phyloP scores from a whole-genome alignment of 1,284 basidiomycete species.

The Veloboletus limbatus region DNA sequence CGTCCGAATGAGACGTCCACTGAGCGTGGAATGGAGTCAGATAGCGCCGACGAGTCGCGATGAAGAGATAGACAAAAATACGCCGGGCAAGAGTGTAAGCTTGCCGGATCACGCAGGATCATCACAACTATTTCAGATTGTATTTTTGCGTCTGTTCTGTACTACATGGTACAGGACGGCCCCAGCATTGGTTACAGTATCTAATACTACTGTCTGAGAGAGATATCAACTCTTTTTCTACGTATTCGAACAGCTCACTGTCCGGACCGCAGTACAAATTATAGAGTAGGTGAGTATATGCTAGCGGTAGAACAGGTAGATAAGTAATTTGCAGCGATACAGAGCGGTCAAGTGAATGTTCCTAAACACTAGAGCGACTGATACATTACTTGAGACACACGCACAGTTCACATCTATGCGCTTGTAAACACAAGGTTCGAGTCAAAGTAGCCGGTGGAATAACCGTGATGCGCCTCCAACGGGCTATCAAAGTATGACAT shows the following conservation, averaged over 20 bases:
- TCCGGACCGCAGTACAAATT: conserved; percentile 14
- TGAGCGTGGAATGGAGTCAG: too few relatives aligned
- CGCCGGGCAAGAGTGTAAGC: too few relatives aligned
- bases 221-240: conserved; percentile 3
- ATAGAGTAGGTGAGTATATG: conserved; percentile 12
- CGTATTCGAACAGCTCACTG: conserved; percentile 4
- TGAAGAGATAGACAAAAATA: too few relatives aligned
- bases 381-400: conserved; percentile 21
- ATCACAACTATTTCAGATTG: too few relatives aligned
- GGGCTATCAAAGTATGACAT: conserved; percentile 31
- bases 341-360: conserved; percentile 15
- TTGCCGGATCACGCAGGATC: too few relatives aligned
- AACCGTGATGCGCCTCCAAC: conserved; percentile 25
- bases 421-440: conserved; percentile 26
- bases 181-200: too few relatives aligned
- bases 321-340: conserved; percentile 27
- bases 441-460: conserved; percentile 24
- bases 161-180: too few relatives aligned
- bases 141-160: too few relatives aligned
- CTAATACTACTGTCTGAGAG: background rate
- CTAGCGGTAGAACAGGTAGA: conserved; percentile 13
- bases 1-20: too few relatives aligned
- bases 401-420: conserved; percentile 18
- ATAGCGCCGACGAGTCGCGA: too few relatives aligned
- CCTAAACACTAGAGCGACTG: conserved; percentile 15